Percentiles rank a stretch among this genome's conserved stretches.
phyloP scores from a whole-genome alignment of 352 stramenopile genomes.

The Globisporangium irregulare region DNA sequence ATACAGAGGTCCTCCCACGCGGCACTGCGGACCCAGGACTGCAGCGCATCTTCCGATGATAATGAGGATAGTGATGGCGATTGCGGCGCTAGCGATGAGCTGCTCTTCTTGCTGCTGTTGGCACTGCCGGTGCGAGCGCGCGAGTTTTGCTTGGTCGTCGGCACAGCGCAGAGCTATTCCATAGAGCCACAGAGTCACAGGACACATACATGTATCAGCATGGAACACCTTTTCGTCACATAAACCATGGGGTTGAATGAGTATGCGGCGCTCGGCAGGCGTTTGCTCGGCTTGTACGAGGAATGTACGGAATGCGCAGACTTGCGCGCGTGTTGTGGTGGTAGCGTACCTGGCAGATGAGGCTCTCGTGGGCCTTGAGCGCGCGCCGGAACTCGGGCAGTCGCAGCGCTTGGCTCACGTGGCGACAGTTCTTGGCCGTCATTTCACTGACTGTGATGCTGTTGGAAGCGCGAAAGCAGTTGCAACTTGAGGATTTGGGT shows the following conservation, averaged over 20 bases:
- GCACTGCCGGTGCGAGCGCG: constrained; percentile 12
- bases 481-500: neutral
- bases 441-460: constrained; percentile 8
- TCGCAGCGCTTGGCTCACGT: constrained; percentile 51
- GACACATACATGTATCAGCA: neutral
- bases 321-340: neutral
- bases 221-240: neutral
- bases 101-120: constrained; percentile 9
- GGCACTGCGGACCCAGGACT: constrained; percentile 32
- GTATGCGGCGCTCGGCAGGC: too few relatives aligned
- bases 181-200: neutral
- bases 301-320: neutral
- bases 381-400: constrained; percentile 47
- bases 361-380: constrained; percentile 40
- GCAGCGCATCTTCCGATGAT: constrained; percentile 2
- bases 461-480: neutral
- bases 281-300: neutral
- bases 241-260: neutral
- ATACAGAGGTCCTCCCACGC: constrained; percentile 42
- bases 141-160: constrained; percentile 19
- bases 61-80: neutral
- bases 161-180: constrained; percentile 22
- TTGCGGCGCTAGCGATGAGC: neutral
- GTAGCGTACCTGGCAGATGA: constrained; percentile 36
- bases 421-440: constrained; percentile 48